phyloP scores from a whole-genome alignment of 371 early-diverging fungal genomes.

The Ordospora colligata region DNA sequence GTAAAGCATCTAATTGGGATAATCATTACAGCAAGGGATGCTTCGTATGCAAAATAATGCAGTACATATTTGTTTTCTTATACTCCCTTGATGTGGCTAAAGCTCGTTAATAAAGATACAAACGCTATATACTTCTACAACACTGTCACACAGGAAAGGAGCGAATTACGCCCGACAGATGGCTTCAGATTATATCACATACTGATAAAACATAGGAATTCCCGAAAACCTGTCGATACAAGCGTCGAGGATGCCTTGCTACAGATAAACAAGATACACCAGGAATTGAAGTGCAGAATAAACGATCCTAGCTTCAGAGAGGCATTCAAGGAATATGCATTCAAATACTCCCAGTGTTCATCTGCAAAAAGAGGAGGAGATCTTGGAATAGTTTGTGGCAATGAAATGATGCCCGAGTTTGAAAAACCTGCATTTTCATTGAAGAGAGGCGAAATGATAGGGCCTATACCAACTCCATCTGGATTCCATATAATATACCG shows the following conservation, averaged over 20 bases:
- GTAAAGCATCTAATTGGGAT: constrained; percentile 89
- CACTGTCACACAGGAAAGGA: constrained; percentile 67
- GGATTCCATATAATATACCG: constrained; percentile 75
- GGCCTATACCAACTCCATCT: constrained; percentile 74
- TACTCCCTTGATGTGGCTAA: constrained; percentile 13
- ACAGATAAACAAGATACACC: constrained; percentile 62
- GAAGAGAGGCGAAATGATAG: constrained; percentile 70
- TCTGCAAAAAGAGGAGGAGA: constrained; percentile 77
- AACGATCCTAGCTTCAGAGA: constrained; percentile 62
- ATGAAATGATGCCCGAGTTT: constrained; percentile 73
- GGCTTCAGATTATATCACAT: constrained; percentile 70
- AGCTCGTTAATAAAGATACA: constrained; percentile 64
- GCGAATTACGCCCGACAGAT: constrained; percentile 69
- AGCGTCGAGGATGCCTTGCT: constrained; percentile 73
- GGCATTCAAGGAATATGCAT: constrained; percentile 64
- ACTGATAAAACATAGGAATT: constrained; percentile 74
- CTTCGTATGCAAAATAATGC: background rate
- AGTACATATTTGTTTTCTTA: background rate
- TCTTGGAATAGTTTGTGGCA: constrained; percentile 71
- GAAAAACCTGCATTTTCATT: constrained; percentile 77
- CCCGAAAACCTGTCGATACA: constrained; percentile 74
- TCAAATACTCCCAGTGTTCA: constrained; percentile 71
- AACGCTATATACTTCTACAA: constrained; percentile 76
- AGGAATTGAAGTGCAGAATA: constrained; percentile 61
- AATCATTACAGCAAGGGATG: constrained; percentile 65